These are phyloP conservation scores for Aspergillus bertholletiae DNA, from an alignment of 495 filamentous ascomycete species.

Conservation along the genomic window DNA sequence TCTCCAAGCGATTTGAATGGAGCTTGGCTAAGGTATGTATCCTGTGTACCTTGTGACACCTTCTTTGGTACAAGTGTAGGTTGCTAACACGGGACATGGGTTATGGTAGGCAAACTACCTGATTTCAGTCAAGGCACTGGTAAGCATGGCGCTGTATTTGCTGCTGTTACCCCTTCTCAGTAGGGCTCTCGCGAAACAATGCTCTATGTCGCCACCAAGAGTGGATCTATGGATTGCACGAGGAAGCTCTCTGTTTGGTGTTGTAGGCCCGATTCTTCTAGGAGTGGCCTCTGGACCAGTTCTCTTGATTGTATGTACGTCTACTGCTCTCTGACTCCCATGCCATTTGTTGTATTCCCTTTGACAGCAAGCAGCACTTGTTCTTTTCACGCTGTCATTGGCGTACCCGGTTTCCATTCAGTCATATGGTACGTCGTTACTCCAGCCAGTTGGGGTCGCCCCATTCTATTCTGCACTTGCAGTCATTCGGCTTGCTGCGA, in stretches of 20 bases:
- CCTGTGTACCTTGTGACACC: no score
- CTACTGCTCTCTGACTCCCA: no score
- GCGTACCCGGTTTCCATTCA: not conserved
- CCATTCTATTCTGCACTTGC: slow-evolving; percentile 1
- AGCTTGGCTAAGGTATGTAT: not conserved
- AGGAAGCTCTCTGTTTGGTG: not conserved
- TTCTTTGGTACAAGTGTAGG: no score
- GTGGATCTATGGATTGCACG: not conserved
- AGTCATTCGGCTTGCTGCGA: not conserved
- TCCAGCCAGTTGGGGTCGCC: not conserved
- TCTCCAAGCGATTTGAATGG: not conserved
- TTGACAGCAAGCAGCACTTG: not conserved
- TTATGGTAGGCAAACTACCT: slow-evolving; percentile 2
- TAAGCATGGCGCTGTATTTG: not conserved
- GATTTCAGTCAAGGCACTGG: not conserved
- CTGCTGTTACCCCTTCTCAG: not conserved
- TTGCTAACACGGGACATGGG: not conserved
- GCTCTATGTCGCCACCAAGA: not conserved
- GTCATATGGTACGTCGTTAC: not conserved
- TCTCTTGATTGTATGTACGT: not conserved
- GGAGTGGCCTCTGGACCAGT: not conserved
- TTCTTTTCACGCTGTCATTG: not conserved
- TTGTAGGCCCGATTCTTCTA: not conserved
- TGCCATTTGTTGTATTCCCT: no score
- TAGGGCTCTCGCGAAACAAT: not conserved